A percentile compares a stretch with the other conserved stretches of the same genome.
These are phyloP conservation scores for Cryptosporidium viatorum DNA, from an alignment of 169 alveolate genomes.

Conservation along the genomic window DNA sequence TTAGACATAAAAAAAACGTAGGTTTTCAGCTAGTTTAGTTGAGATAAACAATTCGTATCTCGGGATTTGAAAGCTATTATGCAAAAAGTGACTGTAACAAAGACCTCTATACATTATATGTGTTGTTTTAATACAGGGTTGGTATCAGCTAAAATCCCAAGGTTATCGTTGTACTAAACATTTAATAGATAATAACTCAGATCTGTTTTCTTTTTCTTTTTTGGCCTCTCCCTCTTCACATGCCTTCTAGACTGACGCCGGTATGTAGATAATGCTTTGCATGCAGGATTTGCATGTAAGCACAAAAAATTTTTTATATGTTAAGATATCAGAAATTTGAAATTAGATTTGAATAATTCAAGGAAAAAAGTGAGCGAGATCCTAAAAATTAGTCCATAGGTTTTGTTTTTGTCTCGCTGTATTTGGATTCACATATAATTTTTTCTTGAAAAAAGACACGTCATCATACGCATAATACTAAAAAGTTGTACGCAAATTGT, in stretches of 20 bases:
- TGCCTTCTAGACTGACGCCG: neutral
- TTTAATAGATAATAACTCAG: neutral
- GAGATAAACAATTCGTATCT: neutral
- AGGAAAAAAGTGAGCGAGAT: too few species aligned
- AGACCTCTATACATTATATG: neutral
- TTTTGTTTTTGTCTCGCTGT: neutral
- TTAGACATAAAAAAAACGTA: neutral
- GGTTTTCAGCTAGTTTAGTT: neutral
- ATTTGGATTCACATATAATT: neutral
- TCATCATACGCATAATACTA: conserved; percentile 24
- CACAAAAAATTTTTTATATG: neutral
- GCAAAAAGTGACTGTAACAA: neutral
- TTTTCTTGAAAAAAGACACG: conserved; percentile 2
- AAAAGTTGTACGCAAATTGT: conserved; percentile 31
- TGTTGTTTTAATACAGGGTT: neutral
- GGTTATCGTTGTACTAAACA: neutral
- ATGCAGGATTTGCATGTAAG: neutral
- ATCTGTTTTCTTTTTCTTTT: neutral
- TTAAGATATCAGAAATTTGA: neutral
- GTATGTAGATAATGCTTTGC: neutral
- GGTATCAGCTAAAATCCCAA: neutral
- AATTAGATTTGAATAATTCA: neutral
- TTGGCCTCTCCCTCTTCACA: neutral
- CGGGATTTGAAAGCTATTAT: neutral
- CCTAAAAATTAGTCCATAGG: neutral